A percentile compares a stretch with the other conserved stretches of the same genome.
phyloP scores from a whole-genome alignment of 208 protist species.

The Wallacemonas rigidus region DNA sequence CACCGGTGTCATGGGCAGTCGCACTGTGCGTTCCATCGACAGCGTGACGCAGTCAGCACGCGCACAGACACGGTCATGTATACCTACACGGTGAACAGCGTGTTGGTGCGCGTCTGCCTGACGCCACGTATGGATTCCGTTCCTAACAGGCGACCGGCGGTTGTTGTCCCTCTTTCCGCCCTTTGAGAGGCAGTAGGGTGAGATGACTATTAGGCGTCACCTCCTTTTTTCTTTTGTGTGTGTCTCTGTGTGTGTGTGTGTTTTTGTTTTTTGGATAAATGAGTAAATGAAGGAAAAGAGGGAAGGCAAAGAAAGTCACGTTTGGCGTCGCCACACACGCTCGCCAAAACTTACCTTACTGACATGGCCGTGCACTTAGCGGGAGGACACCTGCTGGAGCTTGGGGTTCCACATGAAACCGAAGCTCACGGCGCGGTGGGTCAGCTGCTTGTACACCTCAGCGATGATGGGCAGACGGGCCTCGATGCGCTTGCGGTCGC shows the following conservation, averaged over 20 bases:
- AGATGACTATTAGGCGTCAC: background rate
- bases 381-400: constrained; percentile 71
- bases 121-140: no score
- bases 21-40: no score
- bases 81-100: no score
- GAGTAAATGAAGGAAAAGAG: constrained; percentile 12
- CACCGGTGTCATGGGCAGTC: no score
- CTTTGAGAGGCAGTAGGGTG: background rate
- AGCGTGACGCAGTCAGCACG: background rate
- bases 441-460: constrained; percentile 98
- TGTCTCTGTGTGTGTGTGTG: constrained; percentile 1
- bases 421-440: constrained; percentile 95
- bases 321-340: background rate
- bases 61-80: background rate
- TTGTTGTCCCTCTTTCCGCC: no score
- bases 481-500: constrained; percentile 87
- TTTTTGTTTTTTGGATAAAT: constrained; percentile 20
- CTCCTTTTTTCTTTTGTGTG: constrained; percentile 12
- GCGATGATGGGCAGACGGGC: constrained; percentile 96
- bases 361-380: constrained; percentile 21
- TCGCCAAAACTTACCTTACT: background rate
- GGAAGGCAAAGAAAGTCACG: background rate
- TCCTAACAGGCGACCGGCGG: no score
- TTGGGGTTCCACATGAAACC: constrained; percentile 89
- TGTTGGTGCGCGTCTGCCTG: no score